A percentile compares a stretch with the other conserved stretches of the same genome.
phyloP scores from a whole-genome alignment of 257 asterid species.

The Nicotiana obtusifolia region DNA sequence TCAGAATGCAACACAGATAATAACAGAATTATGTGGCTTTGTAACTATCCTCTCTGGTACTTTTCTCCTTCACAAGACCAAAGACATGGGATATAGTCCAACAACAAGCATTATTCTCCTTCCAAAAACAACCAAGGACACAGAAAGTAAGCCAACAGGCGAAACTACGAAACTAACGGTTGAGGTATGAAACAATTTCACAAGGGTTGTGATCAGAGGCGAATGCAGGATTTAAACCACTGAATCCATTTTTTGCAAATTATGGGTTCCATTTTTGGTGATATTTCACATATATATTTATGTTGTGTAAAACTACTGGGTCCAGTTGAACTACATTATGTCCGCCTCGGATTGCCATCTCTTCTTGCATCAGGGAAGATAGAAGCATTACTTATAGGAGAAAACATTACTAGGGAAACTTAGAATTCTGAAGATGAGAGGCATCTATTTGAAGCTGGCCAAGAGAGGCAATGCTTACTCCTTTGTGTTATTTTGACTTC shows the following conservation, averaged over 20 bases:
- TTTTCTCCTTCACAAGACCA: conserved; percentile 19
- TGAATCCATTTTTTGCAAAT: too few species aligned
- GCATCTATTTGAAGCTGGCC: background rate
- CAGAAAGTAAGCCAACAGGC: background rate
- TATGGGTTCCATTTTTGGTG: too few species aligned
- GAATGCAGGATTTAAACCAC: too few species aligned
- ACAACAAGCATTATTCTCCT: conserved; percentile 2
- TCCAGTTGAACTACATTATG: too few species aligned
- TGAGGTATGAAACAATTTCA: background rate
- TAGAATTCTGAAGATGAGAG: too few species aligned
- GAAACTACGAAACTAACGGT: background rate
- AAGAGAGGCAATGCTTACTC: background rate
- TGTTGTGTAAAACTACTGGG: too few species aligned
- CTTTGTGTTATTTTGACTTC: background rate
- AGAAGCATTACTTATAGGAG: background rate
- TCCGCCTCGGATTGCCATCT: background rate
- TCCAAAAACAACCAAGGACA: conserved; percentile 1
- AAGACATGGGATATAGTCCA: conserved; percentile 18
- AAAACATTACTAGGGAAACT: background rate
- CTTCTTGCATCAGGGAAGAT: background rate
- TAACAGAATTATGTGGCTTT: conserved; percentile 22
- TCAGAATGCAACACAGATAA: conserved; percentile 15
- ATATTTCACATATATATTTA: too few species aligned
- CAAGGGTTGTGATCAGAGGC: background rate
- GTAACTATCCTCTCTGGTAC: conserved; percentile 18